These are phyloP conservation scores for Casaregolazyma lundiana DNA, from an alignment of 1,139 yeast genomes.

Conservation along the genomic window DNA sequence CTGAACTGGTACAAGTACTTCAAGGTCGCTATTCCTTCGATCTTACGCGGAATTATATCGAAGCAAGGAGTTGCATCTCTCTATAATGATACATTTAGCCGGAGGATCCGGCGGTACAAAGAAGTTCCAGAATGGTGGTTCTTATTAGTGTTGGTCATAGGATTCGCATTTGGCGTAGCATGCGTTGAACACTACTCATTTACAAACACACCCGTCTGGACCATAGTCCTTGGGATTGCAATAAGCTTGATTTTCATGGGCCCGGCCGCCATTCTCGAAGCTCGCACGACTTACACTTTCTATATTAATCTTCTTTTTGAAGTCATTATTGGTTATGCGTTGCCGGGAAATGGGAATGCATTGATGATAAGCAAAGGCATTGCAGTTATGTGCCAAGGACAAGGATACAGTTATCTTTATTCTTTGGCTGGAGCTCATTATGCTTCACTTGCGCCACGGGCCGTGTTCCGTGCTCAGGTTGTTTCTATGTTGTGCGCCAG, in stretches of 20 bases:
- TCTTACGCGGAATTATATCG: constrained; percentile 1
- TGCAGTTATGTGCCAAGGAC: constrained; percentile 56
- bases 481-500: constrained; percentile 36
- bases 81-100: constrained; percentile 6
- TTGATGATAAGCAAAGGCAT: constrained; percentile 55
- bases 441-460: constrained; percentile 53
- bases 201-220: constrained; percentile 48
- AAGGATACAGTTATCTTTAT: constrained; percentile 52
- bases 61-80: constrained; percentile 1
- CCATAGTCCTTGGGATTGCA: constrained; percentile 52
- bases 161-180: constrained; percentile 47
- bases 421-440: constrained; percentile 61
- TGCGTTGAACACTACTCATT: constrained; percentile 41
- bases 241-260: constrained; percentile 52
- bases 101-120: constrained; percentile 32
- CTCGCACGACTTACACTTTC: constrained; percentile 50
- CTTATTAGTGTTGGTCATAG: constrained; percentile 40
- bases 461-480: constrained; percentile 56
- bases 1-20: constrained; percentile 23
- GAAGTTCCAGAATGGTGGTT: constrained; percentile 69
- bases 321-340: constrained; percentile 56
- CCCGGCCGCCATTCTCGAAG: constrained; percentile 43
- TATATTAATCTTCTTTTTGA: constrained; percentile 53
- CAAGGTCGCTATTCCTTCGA: constrained; percentile 21
- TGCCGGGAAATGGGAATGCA: constrained; percentile 60